phyloP scores from a whole-genome alignment of 2,329 filamentous ascomycete species.

The Falciphora oryzae region DNA sequence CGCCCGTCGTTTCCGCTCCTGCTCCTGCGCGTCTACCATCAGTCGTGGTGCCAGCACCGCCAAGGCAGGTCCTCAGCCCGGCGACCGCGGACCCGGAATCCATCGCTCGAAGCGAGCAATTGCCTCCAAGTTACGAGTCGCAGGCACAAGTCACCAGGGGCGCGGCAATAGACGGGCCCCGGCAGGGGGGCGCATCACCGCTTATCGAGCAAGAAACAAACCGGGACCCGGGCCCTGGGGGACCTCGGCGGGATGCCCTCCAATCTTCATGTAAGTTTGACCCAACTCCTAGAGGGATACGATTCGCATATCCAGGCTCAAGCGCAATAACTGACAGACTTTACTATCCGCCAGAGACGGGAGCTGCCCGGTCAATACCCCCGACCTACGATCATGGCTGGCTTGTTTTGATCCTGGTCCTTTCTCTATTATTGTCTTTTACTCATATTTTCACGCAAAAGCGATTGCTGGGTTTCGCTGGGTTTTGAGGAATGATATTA shows the following conservation, averaged over 20 bases:
- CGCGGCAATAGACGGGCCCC: background rate
- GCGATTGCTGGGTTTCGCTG: background rate
- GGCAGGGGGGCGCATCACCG: background rate
- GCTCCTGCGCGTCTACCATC: background rate
- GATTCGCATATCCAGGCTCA: background rate
- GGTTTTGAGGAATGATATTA: background rate
- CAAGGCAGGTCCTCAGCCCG: background rate
- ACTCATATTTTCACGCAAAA: background rate
- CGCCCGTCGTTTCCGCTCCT: background rate
- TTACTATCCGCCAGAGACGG: background rate
- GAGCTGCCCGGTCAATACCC: background rate
- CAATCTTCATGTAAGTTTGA: background rate
- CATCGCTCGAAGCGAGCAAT: background rate
- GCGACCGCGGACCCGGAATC: background rate
- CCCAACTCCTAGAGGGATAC: background rate
- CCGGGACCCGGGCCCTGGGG: too few species aligned
- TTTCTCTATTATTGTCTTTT: background rate
- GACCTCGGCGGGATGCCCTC: background rate
- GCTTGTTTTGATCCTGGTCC: background rate
- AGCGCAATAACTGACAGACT: background rate
- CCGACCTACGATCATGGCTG: background rate
- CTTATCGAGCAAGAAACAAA: background rate
- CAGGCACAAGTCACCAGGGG: too few species aligned
- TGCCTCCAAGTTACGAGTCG: background rate
- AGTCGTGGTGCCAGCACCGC: background rate